These are phyloP conservation scores for Trichoderma simmonsii DNA, from an alignment of 2,329 filamentous ascomycete species.

Conservation along the genomic window DNA sequence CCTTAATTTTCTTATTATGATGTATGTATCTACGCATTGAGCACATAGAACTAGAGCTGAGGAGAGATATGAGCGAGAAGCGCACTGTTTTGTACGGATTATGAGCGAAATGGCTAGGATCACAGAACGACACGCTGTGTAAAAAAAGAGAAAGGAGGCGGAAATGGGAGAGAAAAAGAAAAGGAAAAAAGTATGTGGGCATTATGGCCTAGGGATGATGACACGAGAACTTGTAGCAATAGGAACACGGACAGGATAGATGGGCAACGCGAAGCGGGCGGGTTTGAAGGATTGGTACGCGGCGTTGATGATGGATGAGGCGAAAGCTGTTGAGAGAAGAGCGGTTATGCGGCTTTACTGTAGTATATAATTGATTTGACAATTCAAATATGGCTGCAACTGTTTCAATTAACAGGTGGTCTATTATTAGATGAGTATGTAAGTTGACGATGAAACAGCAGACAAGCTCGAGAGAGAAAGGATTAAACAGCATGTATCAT, in stretches of 20 bases:
- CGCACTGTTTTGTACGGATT: background rate
- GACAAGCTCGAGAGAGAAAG: background rate
- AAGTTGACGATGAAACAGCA: background rate
- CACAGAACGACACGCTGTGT: background rate
- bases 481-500: background rate
- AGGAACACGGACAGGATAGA: slow-evolving; percentile 5
- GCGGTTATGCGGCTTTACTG: background rate
- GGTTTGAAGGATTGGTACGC: background rate
- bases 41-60: slow-evolving; percentile 9
- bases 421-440: background rate
- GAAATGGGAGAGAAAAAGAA: background rate
- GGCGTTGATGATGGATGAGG: slow-evolving; percentile 5
- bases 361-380: background rate
- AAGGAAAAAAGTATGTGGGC: background rate
- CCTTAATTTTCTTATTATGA: background rate
- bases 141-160: background rate
- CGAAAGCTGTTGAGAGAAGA: background rate
- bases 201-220: background rate
- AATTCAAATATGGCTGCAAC: background rate
- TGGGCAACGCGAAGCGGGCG: background rate
- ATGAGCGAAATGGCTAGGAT: background rate
- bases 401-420: background rate
- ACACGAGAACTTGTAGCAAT: background rate
- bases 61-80: too few relatives aligned
- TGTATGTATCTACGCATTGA: slow-evolving; percentile 6